These are phyloP conservation scores for Penicillium digitatum DNA, from an alignment of 2,329 filamentous ascomycete species.

Conservation along the genomic window DNA sequence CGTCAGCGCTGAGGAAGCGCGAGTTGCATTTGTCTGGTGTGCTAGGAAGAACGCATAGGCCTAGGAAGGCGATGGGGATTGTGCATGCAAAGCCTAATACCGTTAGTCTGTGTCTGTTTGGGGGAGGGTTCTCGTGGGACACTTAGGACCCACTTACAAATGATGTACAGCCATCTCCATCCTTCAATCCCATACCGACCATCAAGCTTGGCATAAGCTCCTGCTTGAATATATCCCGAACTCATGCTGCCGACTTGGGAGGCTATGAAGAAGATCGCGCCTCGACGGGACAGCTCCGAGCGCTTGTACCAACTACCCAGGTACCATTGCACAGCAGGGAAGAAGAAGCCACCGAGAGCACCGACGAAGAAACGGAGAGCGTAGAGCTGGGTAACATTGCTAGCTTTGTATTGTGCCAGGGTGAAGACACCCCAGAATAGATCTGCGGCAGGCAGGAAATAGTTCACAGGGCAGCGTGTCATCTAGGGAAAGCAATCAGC, in stretches of 20 bases:
- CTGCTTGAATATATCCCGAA: slow-evolving; percentile 23
- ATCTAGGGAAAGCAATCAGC: slow-evolving; percentile 6
- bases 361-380: slow-evolving; percentile 36
- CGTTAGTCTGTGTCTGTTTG: not conserved
- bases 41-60: slow-evolving; percentile 20
- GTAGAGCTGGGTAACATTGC: slow-evolving; percentile 26
- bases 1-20: slow-evolving; percentile 14
- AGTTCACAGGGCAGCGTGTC: slow-evolving; percentile 20
- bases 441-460: slow-evolving; percentile 19
- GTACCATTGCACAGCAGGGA: slow-evolving; percentile 27
- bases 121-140: not conserved
- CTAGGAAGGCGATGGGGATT: slow-evolving; percentile 21
- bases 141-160: slow-evolving; percentile 7
- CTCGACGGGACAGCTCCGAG: slow-evolving; percentile 20
- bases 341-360: slow-evolving; percentile 33
- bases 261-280: slow-evolving; percentile 24
- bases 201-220: slow-evolving; percentile 18
- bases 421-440: slow-evolving; percentile 19
- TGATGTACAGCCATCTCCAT: slow-evolving; percentile 21
- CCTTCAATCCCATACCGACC: slow-evolving; percentile 17
- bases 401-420: slow-evolving; percentile 17
- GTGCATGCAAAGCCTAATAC: slow-evolving; percentile 20
- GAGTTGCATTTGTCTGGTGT: slow-evolving; percentile 22
- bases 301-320: slow-evolving; percentile 24
- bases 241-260: slow-evolving; percentile 25